Evolutionary conservation across 441 rosid genomes (phyloP), one percentile per base, ranked within the genome.

Genomic region (Populus hybrid): DNA sequence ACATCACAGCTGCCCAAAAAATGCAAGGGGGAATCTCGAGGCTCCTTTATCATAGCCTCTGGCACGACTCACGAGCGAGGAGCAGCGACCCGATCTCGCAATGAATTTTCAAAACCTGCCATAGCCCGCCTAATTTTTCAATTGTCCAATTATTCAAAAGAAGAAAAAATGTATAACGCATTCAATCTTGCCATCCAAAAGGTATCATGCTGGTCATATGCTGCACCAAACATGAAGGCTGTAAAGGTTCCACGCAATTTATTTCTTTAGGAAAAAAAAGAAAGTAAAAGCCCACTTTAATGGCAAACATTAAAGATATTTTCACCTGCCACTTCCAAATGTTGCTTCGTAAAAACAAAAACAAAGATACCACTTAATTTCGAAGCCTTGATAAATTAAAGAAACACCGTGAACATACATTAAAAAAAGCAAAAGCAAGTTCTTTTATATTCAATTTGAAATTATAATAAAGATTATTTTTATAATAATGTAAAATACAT

Each of bases 111-210:
- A 54, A 72, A 73, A 21, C 24, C n/a, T 35, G 57, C 35, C 54
- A 63, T 21, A 69, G 6, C 50, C 24, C 73, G 42, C 26, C 23
- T 35, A 46, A 14, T 14, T 68, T 68, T n/a, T 46, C 38, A n/a
- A 32, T 7, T 0, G 2, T 7, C 46, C 35, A 35, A 34, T 32
- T 34, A 73, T 21, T n/a, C n/a, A 16, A 8, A 34, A 24, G 23
- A 35, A 63, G 12, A 28, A 12, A 30, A 50, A 50, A 16, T 23
- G 20, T 46, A 46, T 12, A 46, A 4, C 12, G 57, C 57, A 46
- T 46, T 14, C 26, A 73, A 68, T 77, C 69, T 26, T 78, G 73
- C 73, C 28, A 36, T 69, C n/a, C 11, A 66, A 69, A 73, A 73
- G 59, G 57, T 20, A 35, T 59, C 70, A 38, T 36, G 40, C 32